These are phyloP conservation scores for Mytilinidion resinicola DNA, from an alignment of 495 filamentous ascomycete genomes.

Conservation along the genomic window DNA sequence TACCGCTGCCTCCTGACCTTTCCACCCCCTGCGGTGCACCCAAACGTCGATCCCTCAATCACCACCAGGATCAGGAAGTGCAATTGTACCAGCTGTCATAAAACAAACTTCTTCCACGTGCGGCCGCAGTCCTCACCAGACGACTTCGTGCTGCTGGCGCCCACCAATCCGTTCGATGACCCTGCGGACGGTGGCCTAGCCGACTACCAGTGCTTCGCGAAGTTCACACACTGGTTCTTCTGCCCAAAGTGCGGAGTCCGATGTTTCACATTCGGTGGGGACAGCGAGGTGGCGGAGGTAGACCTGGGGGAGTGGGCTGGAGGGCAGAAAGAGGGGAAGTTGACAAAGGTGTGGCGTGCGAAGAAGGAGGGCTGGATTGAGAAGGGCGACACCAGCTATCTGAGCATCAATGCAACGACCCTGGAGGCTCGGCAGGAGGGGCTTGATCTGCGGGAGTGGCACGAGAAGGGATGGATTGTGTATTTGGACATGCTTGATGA, in stretches of 20 bases:
- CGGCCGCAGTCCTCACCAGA: background rate
- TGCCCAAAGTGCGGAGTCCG: constrained; percentile 6
- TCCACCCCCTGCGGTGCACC: no score
- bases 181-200: background rate
- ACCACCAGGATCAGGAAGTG: background rate
- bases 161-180: background rate
- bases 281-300: constrained; percentile 1
- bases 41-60: no score
- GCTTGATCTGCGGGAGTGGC: constrained; percentile 5
- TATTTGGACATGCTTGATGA: constrained; percentile 1
- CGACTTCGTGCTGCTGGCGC: background rate
- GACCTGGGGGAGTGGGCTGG: background rate
- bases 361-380: background rate
- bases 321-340: background rate
- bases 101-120: background rate
- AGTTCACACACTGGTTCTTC: constrained; percentile 1
- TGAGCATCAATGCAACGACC: constrained; percentile 3
- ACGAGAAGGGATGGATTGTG: constrained; percentile 8
- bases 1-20: no score
- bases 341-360: constrained; percentile 4
- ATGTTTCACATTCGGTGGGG: constrained; percentile 1
- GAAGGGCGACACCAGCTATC: background rate
- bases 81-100: background rate
- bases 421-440: constrained; percentile 5
- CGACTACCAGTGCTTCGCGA: constrained; percentile 3